These are phyloP conservation scores for Sclerotinia sclerotiorum DNA, from an alignment of 2,329 filamentous ascomycete genomes.

Conservation along the genomic window DNA sequence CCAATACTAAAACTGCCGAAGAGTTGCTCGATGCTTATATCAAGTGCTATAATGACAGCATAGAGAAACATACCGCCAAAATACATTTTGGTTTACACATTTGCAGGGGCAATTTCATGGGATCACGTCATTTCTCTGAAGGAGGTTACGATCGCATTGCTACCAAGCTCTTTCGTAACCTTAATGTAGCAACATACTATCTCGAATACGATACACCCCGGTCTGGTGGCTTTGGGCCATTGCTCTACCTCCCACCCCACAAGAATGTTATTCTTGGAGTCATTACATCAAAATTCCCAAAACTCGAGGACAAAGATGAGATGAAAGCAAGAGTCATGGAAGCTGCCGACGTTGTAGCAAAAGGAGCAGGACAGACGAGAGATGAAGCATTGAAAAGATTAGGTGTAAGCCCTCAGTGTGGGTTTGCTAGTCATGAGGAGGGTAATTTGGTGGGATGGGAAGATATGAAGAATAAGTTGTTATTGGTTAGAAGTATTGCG, in stretches of 20 bases:
- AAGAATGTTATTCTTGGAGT: slow-evolving; percentile 66
- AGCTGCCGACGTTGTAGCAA: slow-evolving; percentile 67
- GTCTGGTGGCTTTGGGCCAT: slow-evolving; percentile 64
- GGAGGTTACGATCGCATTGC: slow-evolving; percentile 68
- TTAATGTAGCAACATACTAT: slow-evolving; percentile 67
- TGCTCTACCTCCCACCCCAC: slow-evolving; percentile 58
- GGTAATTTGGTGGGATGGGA: slow-evolving; percentile 68
- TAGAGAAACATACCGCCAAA: slow-evolving; percentile 62
- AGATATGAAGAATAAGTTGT: slow-evolving; percentile 72
- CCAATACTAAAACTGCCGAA: slow-evolving; percentile 63
- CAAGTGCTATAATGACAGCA: slow-evolving; percentile 71
- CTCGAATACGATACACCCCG: slow-evolving; percentile 68
- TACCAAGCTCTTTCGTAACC: slow-evolving; percentile 62
- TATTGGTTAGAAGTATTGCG: slow-evolving; percentile 68
- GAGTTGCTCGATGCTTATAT: slow-evolving; percentile 75
- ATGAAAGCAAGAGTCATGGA: slow-evolving; percentile 58
- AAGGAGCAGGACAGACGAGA: slow-evolving; percentile 62
- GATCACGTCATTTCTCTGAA: slow-evolving; percentile 64
- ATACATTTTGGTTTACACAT: slow-evolving; percentile 79
- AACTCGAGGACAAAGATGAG: slow-evolving; percentile 63
- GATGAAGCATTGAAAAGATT: slow-evolving; percentile 70
- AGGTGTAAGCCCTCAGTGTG: slow-evolving; percentile 69
- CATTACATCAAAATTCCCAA: slow-evolving; percentile 61
- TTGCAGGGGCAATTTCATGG: slow-evolving; percentile 68
- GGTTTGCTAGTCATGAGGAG: slow-evolving; percentile 48